Evolutionary conservation across 768 basidiomycete genomes (phyloP).

Genomic region (Lactifluus subvellereus): DNA sequence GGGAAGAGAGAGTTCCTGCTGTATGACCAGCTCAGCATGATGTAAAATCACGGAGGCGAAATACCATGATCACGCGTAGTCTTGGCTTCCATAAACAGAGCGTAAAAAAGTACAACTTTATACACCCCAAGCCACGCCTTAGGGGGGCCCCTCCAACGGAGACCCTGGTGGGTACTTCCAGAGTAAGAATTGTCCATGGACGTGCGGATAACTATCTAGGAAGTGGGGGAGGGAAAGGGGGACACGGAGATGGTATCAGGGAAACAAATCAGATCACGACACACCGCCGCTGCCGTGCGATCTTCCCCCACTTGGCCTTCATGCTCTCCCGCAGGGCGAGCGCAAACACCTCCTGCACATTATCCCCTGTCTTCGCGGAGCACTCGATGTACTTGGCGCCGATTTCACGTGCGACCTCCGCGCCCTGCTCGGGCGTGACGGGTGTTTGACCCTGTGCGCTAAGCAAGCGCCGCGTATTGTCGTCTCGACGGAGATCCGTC

Average conservation of each 20-base stretch:
- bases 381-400: constrained; percentile 93
- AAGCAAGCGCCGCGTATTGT: constrained; percentile 81
- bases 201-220: constrained; percentile 10
- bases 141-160: not conserved
- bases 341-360: constrained; percentile 89
- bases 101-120: not conserved
- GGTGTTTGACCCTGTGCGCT: constrained; percentile 83
- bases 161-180: not conserved
- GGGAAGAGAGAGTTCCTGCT: not conserved
- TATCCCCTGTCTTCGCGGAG: constrained; percentile 84
- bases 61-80: not conserved
- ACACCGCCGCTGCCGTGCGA: constrained; percentile 64
- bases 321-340: constrained; percentile 87
- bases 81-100: constrained; percentile 5
- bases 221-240: not conserved
- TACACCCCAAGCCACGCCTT: constrained; percentile 1
- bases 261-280: constrained; percentile 44
- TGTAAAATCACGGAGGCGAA: not conserved
- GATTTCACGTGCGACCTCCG: constrained; percentile 83
- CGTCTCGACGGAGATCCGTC: constrained; percentile 83
- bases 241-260: not conserved
- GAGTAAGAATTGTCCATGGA: constrained; percentile 15
- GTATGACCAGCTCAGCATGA: not conserved
- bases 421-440: constrained; percentile 77
- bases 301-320: constrained; percentile 71